Conservation (phyloP, 345 rosid genomes). For the Erucastrum elatum region DNA sequence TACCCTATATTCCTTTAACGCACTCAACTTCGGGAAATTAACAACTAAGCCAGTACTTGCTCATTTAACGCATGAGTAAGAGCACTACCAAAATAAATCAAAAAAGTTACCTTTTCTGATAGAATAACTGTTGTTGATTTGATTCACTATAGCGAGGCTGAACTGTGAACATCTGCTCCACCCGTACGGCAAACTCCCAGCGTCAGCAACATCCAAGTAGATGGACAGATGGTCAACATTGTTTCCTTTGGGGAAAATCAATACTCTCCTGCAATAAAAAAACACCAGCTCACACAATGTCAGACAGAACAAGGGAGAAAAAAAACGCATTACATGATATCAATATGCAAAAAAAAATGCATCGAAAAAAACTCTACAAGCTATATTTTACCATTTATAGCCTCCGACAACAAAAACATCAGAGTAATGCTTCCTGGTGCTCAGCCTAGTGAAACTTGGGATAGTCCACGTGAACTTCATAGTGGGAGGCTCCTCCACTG, state of each 20-base stretch:
- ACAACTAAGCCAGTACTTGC: background rate
- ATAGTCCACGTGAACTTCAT: slow-evolving; percentile 82
- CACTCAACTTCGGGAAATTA: background rate
- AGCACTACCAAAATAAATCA: background rate
- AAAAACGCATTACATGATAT: background rate
- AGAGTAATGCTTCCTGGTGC: slow-evolving; percentile 81
- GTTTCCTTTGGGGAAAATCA: slow-evolving; percentile 92
- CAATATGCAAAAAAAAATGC: background rate
- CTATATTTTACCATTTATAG: slow-evolving; percentile 65
- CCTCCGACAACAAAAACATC: slow-evolving; percentile 74
- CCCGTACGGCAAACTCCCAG: slow-evolving; percentile 69
- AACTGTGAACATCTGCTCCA: slow-evolving; percentile 97
- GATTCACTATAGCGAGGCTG: slow-evolving; percentile 82
- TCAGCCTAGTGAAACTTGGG: slow-evolving; percentile 68
- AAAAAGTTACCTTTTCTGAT: slow-evolving; percentile 70
- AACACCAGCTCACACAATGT: slow-evolving; percentile 21
- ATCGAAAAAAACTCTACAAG: background rate
- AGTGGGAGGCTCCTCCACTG: slow-evolving; percentile 74
- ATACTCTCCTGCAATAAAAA: slow-evolving; percentile 61
- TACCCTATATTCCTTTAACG: slow-evolving; percentile 1
- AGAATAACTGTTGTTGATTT: slow-evolving; percentile 59
- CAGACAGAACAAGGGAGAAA: background rate
- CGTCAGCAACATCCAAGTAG: slow-evolving; percentile 95
- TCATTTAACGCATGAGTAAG: slow-evolving; percentile 3
- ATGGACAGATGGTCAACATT: slow-evolving; percentile 94